Conservation (phyloP, 2,329 filamentous ascomycete species). For the Fusarium proliferatum region DNA sequence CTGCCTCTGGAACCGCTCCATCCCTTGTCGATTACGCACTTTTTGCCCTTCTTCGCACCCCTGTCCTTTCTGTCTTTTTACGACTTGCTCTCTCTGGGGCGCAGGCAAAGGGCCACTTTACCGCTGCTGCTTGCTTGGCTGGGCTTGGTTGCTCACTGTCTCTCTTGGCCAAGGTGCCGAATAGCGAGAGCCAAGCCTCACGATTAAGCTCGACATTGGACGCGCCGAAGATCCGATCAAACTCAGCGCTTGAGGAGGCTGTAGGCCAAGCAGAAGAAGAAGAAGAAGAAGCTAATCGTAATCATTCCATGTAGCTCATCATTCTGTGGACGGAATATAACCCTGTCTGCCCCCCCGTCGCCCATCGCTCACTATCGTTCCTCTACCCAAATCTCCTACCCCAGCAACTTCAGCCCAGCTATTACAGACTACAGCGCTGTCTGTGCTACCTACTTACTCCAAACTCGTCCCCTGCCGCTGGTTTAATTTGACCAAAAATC, state of each 20-base stretch:
- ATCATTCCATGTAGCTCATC: conserved; percentile 31
- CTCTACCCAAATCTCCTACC: conserved; percentile 15
- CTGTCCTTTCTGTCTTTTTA: conserved; percentile 1
- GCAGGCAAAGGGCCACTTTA: conserved; percentile 21
- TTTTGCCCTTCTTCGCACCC: conserved; percentile 5
- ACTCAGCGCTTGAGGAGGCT: conserved; percentile 24
- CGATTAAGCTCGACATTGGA: conserved; percentile 15
- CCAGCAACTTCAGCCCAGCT: conserved; percentile 18
- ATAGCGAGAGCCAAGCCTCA: conserved; percentile 39
- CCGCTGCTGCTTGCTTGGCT: conserved; percentile 7
- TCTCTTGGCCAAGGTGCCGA: conserved; percentile 39
- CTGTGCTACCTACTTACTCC: neutral
- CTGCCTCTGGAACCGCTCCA: conserved; percentile 25
- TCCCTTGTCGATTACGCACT: conserved; percentile 27
- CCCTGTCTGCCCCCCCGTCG: conserved; percentile 29
- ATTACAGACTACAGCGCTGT: neutral
- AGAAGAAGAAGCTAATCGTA: conserved; percentile 23
- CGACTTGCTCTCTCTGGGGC: conserved; percentile 21
- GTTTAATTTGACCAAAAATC: conserved; percentile 39
- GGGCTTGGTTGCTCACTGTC: conserved; percentile 10
- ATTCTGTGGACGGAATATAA: conserved; percentile 34
- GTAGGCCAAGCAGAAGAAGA: conserved; percentile 32
- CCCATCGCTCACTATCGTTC: conserved; percentile 10
- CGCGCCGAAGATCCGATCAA: conserved; percentile 43
- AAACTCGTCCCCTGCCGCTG: conserved; percentile 20